phyloP scores from a whole-genome alignment of 129 eudicot genomes.

The Solidago caesia region DNA sequence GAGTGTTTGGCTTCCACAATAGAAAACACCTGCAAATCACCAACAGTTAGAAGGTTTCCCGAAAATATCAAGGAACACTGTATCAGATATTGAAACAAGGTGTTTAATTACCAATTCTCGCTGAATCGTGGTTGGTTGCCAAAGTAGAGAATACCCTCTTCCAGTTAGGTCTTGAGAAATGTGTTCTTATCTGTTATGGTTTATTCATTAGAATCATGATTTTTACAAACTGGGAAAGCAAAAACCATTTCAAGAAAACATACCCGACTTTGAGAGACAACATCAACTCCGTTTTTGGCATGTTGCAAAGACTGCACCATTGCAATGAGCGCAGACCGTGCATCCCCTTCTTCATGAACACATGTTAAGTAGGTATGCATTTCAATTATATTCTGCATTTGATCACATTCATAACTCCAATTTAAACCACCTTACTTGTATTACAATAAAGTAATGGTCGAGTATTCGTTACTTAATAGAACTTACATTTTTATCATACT shows the following conservation, averaged over 20 bases:
- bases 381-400: constrained; percentile 67
- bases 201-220: constrained; percentile 18
- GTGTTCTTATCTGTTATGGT: constrained; percentile 72
- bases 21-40: constrained; percentile 75
- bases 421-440: not conserved
- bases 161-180: constrained; percentile 97
- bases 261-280: constrained; percentile 95
- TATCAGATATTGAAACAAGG: constrained; percentile 4
- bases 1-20: constrained; percentile 73
- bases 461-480: not conserved
- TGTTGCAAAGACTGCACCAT: constrained; percentile 95
- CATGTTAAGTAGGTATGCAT: constrained; percentile 97
- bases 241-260: constrained; percentile 13
- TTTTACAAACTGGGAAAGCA: not conserved
- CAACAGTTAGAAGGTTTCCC: not conserved
- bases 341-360: constrained; percentile 98
- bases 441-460: not conserved
- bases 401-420: constrained; percentile 17
- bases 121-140: constrained; percentile 49
- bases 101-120: constrained; percentile 54
- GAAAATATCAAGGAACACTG: not conserved
- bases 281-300: constrained; percentile 94
- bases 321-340: constrained; percentile 91
- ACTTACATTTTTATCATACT: constrained; percentile 67
- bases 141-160: constrained; percentile 72